phyloP scores from a whole-genome alignment of 148 eudicot species.

The Nepenthes gracilis region DNA sequence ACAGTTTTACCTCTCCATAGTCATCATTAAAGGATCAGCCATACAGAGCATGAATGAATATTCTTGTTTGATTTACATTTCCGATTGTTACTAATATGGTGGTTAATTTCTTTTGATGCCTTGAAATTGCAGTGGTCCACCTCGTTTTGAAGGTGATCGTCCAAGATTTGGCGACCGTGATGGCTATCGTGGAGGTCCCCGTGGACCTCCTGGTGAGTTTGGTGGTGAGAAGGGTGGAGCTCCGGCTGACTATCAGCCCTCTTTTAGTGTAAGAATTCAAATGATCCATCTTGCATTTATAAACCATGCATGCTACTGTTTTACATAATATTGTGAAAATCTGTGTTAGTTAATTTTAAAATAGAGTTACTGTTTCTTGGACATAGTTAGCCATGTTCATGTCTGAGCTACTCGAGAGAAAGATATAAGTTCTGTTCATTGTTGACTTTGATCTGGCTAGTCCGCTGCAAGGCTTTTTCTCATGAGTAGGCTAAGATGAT shows the following conservation, averaged over 20 bases:
- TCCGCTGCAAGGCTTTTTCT: too few relatives aligned
- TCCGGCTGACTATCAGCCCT: constrained; percentile 81
- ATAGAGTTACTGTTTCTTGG: background rate
- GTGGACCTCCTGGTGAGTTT: constrained; percentile 72
- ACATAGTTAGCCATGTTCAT: background rate
- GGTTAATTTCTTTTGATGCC: background rate
- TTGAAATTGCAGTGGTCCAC: constrained; percentile 49
- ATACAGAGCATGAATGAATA: background rate
- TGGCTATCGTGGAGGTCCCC: constrained; percentile 79
- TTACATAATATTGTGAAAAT: too few relatives aligned
- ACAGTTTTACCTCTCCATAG: too few relatives aligned
- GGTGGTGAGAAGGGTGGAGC: constrained; percentile 96
- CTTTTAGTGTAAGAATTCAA: constrained; percentile 43
- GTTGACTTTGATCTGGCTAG: too few relatives aligned
- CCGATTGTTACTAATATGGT: background rate
- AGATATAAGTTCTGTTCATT: background rate
- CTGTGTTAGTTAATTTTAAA: background rate
- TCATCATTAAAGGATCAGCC: too few relatives aligned
- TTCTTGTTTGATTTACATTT: background rate
- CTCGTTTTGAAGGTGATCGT: constrained; percentile 78
- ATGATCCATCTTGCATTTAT: too few relatives aligned
- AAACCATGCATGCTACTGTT: too few relatives aligned
- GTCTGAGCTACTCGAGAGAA: background rate
- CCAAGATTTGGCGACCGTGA: constrained; percentile 81
- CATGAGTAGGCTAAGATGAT: too few relatives aligned